Percentiles rank a stretch among this genome's conserved stretches.
Conservation (phyloP, 495 filamentous ascomycete genomes). For the Emericellopsis terricola region DNA sequence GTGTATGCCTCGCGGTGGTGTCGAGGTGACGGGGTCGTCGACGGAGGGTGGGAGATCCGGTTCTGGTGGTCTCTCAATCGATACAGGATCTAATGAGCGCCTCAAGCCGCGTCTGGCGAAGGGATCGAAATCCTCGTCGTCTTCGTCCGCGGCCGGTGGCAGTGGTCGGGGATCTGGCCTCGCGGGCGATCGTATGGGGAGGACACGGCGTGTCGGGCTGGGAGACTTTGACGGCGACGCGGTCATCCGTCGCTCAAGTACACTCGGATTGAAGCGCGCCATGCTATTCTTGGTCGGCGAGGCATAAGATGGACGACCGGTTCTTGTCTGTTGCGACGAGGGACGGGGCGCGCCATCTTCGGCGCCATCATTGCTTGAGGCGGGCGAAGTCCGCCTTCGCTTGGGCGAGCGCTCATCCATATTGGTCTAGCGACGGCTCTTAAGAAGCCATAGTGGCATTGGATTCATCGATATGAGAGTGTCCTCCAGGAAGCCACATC, state of each 20-base stretch:
- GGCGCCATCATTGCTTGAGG: constrained; percentile 11
- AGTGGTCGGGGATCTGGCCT: constrained; percentile 18
- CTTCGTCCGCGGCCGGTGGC: constrained; percentile 19
- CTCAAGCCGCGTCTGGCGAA: constrained; percentile 16
- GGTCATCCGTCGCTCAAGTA: constrained; percentile 29
- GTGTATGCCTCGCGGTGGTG: constrained; percentile 33
- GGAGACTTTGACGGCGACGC: constrained; percentile 16
- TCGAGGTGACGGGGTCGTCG: constrained; percentile 25
- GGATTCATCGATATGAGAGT: too few species aligned
- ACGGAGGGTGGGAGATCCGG: constrained; percentile 51
- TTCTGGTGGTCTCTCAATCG: constrained; percentile 23
- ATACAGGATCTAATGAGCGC: constrained; percentile 20
- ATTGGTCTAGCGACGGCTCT: constrained; percentile 2
- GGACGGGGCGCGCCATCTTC: constrained; percentile 5
- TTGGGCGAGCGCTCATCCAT: constrained; percentile 44
- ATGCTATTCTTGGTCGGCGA: constrained; percentile 49
- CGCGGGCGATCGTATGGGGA: constrained; percentile 12
- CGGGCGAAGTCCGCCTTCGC: constrained; percentile 40
- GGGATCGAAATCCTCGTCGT: constrained; percentile 18
- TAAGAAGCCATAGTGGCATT: too few species aligned
- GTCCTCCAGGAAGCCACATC: too few species aligned
- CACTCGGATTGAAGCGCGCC: constrained; percentile 42
- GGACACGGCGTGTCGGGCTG: constrained; percentile 5
- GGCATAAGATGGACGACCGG: constrained; percentile 36
- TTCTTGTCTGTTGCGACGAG: neutral